Percentiles rank a stretch among this genome's conserved stretches.
Evolutionary conservation across 768 basidiomycete species (phyloP).

Genomic region (Calocybe indica): DNA sequence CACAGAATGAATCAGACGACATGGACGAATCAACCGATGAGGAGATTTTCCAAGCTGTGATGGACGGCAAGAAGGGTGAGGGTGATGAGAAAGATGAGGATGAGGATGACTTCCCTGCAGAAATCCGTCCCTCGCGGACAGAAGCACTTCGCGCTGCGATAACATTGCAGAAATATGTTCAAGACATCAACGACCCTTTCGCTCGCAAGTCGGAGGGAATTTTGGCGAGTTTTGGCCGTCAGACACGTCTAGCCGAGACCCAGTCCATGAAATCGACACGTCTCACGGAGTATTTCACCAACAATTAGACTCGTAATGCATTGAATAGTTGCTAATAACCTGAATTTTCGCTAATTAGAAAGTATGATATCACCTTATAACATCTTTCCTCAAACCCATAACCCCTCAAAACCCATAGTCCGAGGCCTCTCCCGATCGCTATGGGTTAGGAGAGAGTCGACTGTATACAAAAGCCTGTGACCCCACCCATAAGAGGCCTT

Average conservation of each 20-base stretch:
- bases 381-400: conserved; percentile 1
- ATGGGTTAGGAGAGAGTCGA: too few relatives aligned
- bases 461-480: too few relatives aligned
- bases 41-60: not conserved
- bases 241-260: not conserved
- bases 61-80: not conserved
- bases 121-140: not conserved
- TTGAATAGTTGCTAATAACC: not conserved
- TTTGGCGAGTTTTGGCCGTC: not conserved
- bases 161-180: not conserved
- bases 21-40: not conserved
- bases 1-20: not conserved
- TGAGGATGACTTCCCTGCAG: not conserved
- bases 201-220: not conserved
- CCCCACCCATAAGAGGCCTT: too few relatives aligned
- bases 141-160: not conserved
- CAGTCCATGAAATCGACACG: not conserved
- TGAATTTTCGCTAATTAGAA: not conserved
- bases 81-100: not conserved
- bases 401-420: conserved; percentile 5
- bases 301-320: not conserved
- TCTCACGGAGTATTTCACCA: not conserved
- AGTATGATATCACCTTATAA: not conserved
- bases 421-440: not conserved
- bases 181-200: not conserved